Percentiles rank a stretch among this genome's conserved stretches.
Conservation (phyloP, 169 alveolate genomes). For the Plasmodium billcollinsi region DNA sequence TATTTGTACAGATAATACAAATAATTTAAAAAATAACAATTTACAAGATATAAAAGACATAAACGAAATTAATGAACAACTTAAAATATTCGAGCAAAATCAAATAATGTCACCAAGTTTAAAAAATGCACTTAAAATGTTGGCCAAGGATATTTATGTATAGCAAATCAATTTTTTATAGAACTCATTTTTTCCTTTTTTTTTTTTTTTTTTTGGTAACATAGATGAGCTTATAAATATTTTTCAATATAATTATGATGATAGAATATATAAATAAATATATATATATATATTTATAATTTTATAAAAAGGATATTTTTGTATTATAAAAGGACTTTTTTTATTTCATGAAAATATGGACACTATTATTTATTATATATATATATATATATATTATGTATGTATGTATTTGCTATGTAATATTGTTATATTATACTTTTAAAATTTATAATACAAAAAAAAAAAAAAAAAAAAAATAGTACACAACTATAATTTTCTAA, state of each 20-base stretch:
- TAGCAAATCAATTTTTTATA: background rate
- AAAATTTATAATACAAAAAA: no score
- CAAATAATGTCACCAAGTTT: conserved; percentile 51
- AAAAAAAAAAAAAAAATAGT: no score
- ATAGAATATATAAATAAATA: background rate
- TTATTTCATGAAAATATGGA: no score
- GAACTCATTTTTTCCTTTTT: background rate
- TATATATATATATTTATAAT: no score
- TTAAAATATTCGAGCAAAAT: conserved; percentile 33
- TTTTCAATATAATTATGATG: no score
- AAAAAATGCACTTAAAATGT: conserved; percentile 35
- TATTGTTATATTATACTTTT: no score
- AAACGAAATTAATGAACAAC: conserved; percentile 8
- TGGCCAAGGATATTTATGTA: conserved; percentile 36
- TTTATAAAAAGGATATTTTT: no score
- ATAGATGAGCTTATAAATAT: background rate
- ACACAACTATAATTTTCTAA: no score
- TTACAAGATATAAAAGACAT: no score
- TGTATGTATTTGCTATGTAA: no score
- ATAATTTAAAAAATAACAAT: background rate
- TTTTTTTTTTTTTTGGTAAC: background rate
- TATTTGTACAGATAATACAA: conserved; percentile 1
- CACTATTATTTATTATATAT: background rate
- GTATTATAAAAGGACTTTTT: no score
- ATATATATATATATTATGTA: no score